Conservation (phyloP, 23 red algal genomes). For the Gracilaria caudata region DNA sequence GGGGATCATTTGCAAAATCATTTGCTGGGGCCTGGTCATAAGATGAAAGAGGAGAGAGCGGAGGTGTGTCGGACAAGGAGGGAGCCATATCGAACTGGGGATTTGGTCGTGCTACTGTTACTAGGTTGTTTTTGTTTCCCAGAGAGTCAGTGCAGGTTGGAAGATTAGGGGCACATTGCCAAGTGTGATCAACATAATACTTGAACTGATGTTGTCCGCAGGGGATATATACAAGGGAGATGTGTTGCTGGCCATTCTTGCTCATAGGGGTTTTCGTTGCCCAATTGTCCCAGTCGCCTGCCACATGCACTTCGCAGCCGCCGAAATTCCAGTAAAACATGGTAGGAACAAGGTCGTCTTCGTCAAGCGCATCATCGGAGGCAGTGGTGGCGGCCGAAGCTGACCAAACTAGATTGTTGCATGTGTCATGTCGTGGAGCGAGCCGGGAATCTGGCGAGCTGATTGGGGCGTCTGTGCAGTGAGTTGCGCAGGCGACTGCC, state of each 20-base stretch:
- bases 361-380: conserved; percentile 19
- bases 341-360: conserved; percentile 69
- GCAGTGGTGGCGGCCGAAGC: conserved; percentile 11
- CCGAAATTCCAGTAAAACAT: conserved; percentile 80
- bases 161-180: conserved; percentile 64
- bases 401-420: conserved; percentile 12
- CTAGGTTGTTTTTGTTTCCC: conserved; percentile 75
- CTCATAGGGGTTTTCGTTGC: conserved; percentile 51
- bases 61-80: conserved; percentile 15
- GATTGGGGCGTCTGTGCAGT: not conserved
- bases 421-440: not conserved
- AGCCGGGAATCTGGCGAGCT: not conserved
- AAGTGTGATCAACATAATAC: conserved; percentile 83
- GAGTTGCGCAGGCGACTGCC: conserved; percentile 19
- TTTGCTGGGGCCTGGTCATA: conserved; percentile 26
- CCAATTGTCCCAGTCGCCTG: conserved; percentile 87
- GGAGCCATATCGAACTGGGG: conserved; percentile 45
- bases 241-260: conserved; percentile 68
- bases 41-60: conserved; percentile 30
- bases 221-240: conserved; percentile 70
- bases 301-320: conserved; percentile 77
- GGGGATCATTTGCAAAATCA: conserved; percentile 40
- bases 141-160: conserved; percentile 57
- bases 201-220: conserved; percentile 85
- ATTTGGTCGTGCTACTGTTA: conserved; percentile 12